Evolutionary conservation across 2,329 filamentous ascomycete genomes (phyloP).

Genomic region (Phoma sp.): DNA sequence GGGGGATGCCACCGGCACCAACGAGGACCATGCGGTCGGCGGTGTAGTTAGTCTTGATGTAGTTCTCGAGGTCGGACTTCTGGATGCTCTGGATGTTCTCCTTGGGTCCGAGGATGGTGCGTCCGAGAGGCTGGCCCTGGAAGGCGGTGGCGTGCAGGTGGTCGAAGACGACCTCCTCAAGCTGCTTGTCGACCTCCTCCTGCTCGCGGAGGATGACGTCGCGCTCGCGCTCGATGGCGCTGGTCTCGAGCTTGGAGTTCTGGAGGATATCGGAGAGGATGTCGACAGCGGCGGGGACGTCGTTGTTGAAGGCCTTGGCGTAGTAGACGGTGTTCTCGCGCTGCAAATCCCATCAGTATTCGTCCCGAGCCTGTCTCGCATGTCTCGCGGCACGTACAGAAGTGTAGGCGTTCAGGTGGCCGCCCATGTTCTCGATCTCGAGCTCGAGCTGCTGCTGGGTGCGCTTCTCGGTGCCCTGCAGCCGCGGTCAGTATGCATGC

Average conservation of each 20-base stretch:
- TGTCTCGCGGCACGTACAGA: conserved; percentile 68
- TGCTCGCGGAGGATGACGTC: conserved; percentile 98
- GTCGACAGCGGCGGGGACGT: conserved; percentile 94
- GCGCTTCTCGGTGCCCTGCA: conserved; percentile 86
- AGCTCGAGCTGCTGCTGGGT: conserved; percentile 97
- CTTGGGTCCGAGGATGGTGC: conserved; percentile 95
- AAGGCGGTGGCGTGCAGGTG: conserved; percentile 98
- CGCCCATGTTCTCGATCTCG: conserved; percentile 99
- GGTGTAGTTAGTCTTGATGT: conserved; percentile 99
- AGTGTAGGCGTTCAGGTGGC: conserved; percentile 98
- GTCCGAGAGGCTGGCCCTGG: conserved; percentile 93
- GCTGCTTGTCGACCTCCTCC: conserved; percentile 99
- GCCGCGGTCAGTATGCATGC: conserved; percentile 31
- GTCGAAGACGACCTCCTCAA: conserved; percentile 99
- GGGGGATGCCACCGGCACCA: conserved; percentile 90
- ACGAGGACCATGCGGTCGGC: conserved; percentile 99
- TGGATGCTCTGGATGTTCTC: conserved; percentile 98
- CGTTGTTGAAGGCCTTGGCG: conserved; percentile 97
- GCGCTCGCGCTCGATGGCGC: conserved; percentile 94
- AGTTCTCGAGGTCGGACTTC: conserved; percentile 86
- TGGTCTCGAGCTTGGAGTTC: conserved; percentile 95
- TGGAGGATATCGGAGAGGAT: conserved; percentile 99
- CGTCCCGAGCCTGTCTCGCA: conserved; percentile 7
- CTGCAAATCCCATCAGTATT: conserved; percentile 55
- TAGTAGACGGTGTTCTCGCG: conserved; percentile 99